phyloP scores from a whole-genome alignment of 805 yeast genomes.

The Nadsonia fulvescens region DNA sequence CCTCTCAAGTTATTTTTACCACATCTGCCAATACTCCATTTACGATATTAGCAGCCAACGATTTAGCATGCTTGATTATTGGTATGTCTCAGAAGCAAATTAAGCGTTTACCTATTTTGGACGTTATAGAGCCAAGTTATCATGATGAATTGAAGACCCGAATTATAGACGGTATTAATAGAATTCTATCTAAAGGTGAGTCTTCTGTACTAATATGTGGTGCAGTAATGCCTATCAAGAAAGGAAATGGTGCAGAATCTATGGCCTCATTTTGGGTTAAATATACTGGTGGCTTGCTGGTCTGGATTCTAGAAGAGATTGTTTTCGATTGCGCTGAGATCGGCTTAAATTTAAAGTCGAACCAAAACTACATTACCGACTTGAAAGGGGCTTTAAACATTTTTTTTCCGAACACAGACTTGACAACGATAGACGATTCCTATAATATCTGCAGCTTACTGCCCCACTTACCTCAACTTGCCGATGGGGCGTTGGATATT shows the following conservation, averaged over 20 bases:
- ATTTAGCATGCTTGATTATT: constrained; percentile 71
- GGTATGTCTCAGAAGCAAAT: constrained; percentile 57
- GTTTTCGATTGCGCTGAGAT: constrained; percentile 23
- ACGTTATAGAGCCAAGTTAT: constrained; percentile 25
- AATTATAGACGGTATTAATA: background rate
- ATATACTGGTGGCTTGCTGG: constrained; percentile 41
- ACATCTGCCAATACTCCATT: constrained; percentile 61
- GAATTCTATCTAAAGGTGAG: background rate
- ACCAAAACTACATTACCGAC: constrained; percentile 2
- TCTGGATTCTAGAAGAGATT: constrained; percentile 78
- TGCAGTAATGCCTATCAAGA: constrained; percentile 61
- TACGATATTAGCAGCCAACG: constrained; percentile 71
- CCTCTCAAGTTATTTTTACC: constrained; percentile 69
- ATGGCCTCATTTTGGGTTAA: constrained; percentile 92
- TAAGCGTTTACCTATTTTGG: constrained; percentile 46
- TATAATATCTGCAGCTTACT: too few relatives aligned
- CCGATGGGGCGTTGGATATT: too few relatives aligned
- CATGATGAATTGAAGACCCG: constrained; percentile 1
- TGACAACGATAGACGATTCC: constrained; percentile 1
- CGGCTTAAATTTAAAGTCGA: constrained; percentile 30
- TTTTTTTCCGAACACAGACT: constrained; percentile 45
- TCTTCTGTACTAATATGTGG: constrained; percentile 29
- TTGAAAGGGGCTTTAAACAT: constrained; percentile 17
- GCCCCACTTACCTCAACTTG: too few relatives aligned
- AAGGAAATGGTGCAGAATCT: constrained; percentile 46